These are phyloP conservation scores for Paramecium tetraurelia DNA, from an alignment of 73 alveolate species.

Conservation along the genomic window DNA sequence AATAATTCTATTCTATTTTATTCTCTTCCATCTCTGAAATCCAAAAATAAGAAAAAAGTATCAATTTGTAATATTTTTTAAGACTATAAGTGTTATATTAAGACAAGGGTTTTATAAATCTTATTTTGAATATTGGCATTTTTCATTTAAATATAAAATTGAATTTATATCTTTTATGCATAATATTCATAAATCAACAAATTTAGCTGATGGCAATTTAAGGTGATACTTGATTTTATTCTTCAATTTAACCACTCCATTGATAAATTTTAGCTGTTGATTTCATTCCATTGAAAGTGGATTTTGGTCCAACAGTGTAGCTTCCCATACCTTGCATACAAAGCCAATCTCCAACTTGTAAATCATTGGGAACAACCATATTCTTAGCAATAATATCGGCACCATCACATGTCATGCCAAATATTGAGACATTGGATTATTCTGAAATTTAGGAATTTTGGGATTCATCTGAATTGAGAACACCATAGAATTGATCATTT, in stretches of 20 bases:
- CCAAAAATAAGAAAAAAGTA: no score
- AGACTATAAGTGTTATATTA: no score
- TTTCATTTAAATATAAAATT: no score
- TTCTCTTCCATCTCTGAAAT: no score
- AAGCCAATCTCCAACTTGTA: constrained; percentile 61
- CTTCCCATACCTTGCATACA: constrained; percentile 55
- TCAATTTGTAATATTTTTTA: no score
- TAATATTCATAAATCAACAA: not conserved
- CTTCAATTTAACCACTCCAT: constrained; percentile 2
- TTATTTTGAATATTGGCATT: not conserved
- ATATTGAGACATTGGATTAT: constrained; percentile 20
- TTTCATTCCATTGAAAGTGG: constrained; percentile 55
- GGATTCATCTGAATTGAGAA: not conserved
- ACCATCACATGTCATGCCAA: constrained; percentile 68
- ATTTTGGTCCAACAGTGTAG: constrained; percentile 54
- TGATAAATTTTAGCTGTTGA: not conserved
- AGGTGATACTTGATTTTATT: not conserved
- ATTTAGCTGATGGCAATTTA: not conserved
- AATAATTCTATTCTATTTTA: no score
- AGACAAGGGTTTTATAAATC: no score
- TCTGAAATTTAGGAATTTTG: not conserved
- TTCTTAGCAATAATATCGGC: constrained; percentile 53
- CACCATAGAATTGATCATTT: constrained; percentile 46
- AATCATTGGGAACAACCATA: not conserved
- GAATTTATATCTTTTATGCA: not conserved